phyloP scores from a whole-genome alignment of 306 rosid species.

The Prinsepia uniflora region DNA sequence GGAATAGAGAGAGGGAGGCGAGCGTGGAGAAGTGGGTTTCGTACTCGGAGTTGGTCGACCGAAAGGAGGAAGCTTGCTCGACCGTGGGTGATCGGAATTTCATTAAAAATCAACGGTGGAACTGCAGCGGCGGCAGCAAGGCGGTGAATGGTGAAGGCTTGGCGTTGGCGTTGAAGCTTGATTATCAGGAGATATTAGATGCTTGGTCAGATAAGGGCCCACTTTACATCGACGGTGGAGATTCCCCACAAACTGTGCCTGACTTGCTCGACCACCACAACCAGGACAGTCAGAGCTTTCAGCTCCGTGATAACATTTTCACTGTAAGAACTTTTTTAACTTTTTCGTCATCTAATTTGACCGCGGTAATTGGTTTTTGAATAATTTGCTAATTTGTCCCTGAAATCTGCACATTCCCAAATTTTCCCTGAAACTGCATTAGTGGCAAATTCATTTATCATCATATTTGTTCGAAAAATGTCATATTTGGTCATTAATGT shows the following conservation, averaged over 20 bases:
- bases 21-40: conserved; percentile 81
- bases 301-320: conserved; percentile 14
- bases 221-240: conserved; percentile 47
- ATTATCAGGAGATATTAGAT: conserved; percentile 69
- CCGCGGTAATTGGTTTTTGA: not conserved
- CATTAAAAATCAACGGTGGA: not conserved
- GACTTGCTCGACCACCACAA: conserved; percentile 22
- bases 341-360: not conserved
- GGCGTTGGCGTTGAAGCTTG: conserved; percentile 63
- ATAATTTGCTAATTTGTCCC: no score
- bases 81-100: not conserved
- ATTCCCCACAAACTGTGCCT: conserved; percentile 64
- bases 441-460: no score
- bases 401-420: no score
- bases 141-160: not conserved
- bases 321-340: conserved; percentile 36
- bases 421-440: no score
- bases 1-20: conserved; percentile 40
- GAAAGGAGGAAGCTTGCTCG: conserved; percentile 51
- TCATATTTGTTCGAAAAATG: no score
- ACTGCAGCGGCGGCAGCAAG: not conserved
- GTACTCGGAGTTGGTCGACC: conserved; percentile 78
- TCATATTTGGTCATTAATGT: no score
- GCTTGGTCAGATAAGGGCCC: conserved; percentile 93
- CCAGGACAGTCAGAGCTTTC: conserved; percentile 11